Evolutionary conservation across 2,329 filamentous ascomycete genomes (phyloP), one percentile per base, ranked within the genome.

Genomic region (Reticulascus tulasneorum): DNA sequence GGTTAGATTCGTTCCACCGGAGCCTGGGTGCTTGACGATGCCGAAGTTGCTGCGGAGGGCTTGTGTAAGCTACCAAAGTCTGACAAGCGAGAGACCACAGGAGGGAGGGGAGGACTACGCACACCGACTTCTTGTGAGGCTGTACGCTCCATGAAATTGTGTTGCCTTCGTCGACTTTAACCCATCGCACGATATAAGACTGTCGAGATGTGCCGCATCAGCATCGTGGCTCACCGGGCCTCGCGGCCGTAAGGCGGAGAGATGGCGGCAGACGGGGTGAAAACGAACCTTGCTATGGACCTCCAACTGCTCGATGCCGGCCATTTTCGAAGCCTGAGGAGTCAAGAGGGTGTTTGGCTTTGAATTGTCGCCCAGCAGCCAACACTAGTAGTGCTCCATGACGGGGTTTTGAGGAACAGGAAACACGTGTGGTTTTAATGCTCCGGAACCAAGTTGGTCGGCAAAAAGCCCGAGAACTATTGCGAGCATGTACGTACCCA

Each of bases 171-270:
- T 89, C 82, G 50, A 96, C 91, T 58, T 88, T 84, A 50, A 96
- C 86, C 91, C 93, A 98, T 56, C 93, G 88, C 38, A 98, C 87
- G 51, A 98, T 89, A 66, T 98, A 98, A 47, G 89, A 95, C 93
- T 97, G 49, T 49, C 42, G 21, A 25, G n/a, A 43, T 20, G 24
- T 40, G 37, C 26, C 23, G 29, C 21, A 33, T 47, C 35, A 54
- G 37, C 24, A 32, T 12, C 10, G 15, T 22, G 15, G 19, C 4
- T 16, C 11, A n/a, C 29, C 12, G 20, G 27, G n/a, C 20, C 23
- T 24, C 11, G 19, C 17, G 20, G 10, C 19, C n/a, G n/a, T 44
- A 52, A 46, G 39, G 39, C 15, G 28, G 36, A 23, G 23, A 18
- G 12, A 19, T 23, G 23, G 34, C 23, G 30, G 27, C 20, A 26